Evolutionary conservation across 2,329 filamentous ascomycete species (phyloP).

Genomic region (Cordyceps fumosorosea): DNA sequence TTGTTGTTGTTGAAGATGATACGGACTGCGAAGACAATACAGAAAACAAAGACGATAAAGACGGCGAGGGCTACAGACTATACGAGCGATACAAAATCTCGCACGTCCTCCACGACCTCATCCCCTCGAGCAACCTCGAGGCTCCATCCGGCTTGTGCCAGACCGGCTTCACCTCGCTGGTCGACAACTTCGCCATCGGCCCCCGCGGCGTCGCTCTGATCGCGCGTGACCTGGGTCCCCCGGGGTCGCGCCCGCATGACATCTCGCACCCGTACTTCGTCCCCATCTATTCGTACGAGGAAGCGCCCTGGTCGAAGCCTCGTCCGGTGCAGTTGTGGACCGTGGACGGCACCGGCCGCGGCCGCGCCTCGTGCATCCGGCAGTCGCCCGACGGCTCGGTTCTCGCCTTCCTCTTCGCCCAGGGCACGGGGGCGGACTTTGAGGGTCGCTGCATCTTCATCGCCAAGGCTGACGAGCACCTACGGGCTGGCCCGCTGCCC

Average conservation of each 20-base stretch:
- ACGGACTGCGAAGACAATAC: too few species aligned
- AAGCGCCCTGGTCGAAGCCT: constrained; percentile 18
- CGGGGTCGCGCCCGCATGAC: constrained; percentile 7
- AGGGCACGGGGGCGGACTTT: constrained; percentile 19
- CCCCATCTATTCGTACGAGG: constrained; percentile 26
- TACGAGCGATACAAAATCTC: constrained; percentile 15
- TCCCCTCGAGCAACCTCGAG: constrained; percentile 26
- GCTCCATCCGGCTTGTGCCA: constrained; percentile 24
- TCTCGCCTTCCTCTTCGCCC: constrained; percentile 28
- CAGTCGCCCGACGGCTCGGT: constrained; percentile 31
- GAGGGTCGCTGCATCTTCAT: constrained; percentile 26
- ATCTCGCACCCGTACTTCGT: constrained; percentile 27
- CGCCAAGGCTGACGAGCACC: constrained; percentile 16
- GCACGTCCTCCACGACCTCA: constrained; percentile 26
- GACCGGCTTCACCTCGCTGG: constrained; percentile 14
- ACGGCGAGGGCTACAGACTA: constrained; percentile 22
- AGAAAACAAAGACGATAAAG: neutral
- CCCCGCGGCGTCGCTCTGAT: constrained; percentile 29
- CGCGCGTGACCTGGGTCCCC: constrained; percentile 18
- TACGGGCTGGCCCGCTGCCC: too few species aligned
- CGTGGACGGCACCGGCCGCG: neutral
- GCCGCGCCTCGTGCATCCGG: constrained; percentile 21
- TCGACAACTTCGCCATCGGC: constrained; percentile 27
- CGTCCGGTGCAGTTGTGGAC: neutral
- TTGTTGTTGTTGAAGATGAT: too few species aligned